Percentiles rank a stretch among this genome's conserved stretches.
phyloP scores from a whole-genome alignment of 257 asterid species.

The Haberlea rhodopensis region DNA sequence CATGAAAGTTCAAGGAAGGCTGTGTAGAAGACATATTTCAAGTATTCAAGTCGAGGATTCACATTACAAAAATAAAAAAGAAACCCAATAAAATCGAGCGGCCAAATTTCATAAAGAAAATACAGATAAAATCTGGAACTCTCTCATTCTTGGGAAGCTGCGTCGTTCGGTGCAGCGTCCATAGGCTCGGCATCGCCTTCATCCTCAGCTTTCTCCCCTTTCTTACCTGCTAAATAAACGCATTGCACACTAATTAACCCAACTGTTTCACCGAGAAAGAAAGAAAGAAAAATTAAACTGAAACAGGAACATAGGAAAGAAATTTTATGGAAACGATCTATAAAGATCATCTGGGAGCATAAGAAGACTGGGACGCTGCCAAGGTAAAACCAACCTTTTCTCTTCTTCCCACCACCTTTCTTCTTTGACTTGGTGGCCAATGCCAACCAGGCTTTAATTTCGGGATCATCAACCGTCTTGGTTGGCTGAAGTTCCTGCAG shows the following conservation, averaged over 20 bases:
- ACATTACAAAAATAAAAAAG: constrained; percentile 11
- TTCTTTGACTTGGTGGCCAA: constrained; percentile 57
- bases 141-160: constrained; percentile 30
- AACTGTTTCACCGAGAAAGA: too few relatives aligned
- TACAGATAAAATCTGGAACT: constrained; percentile 4
- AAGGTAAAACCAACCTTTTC: constrained; percentile 62
- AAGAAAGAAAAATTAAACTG: too few relatives aligned
- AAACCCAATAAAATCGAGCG: constrained; percentile 24
- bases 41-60: constrained; percentile 3
- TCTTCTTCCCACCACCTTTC: constrained; percentile 96
- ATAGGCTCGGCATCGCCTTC: constrained; percentile 47
- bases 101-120: constrained; percentile 33
- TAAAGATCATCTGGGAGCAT: background rate
- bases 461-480: constrained; percentile 65
- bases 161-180: constrained; percentile 40
- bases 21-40: constrained; percentile 22
- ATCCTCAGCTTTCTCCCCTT: constrained; percentile 61
- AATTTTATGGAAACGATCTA: background rate
- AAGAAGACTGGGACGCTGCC: background rate
- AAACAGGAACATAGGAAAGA: too few relatives aligned
- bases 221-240: constrained; percentile 61
- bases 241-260: background rate
- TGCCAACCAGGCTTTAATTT: background rate
- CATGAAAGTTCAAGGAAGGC: constrained; percentile 21
- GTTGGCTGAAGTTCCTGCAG: constrained; percentile 78